These are phyloP conservation scores for Penicillium psychrofluorescens DNA, from an alignment of 495 filamentous ascomycete species.

Conservation along the genomic window DNA sequence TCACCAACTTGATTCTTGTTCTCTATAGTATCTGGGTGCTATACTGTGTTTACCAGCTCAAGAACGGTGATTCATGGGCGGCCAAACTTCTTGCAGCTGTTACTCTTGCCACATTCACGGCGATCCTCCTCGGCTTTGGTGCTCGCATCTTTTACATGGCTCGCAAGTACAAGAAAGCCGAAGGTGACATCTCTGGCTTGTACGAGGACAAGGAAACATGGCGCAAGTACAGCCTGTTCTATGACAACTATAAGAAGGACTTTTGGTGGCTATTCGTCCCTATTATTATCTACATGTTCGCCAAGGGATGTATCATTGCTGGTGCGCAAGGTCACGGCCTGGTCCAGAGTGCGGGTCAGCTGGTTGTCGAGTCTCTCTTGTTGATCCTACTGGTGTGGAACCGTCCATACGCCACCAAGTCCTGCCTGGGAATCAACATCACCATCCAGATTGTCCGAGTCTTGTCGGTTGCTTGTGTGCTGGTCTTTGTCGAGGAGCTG, in stretches of 20 bases:
- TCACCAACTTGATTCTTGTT: slow-evolving; percentile 85
- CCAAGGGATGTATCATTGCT: slow-evolving; percentile 81
- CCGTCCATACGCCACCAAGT: slow-evolving; percentile 76
- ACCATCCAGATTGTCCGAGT: slow-evolving; percentile 92
- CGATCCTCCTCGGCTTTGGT: slow-evolving; percentile 67
- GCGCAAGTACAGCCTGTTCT: slow-evolving; percentile 95
- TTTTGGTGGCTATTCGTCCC: slow-evolving; percentile 98
- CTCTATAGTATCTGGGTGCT: slow-evolving; percentile 94
- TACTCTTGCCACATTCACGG: slow-evolving; percentile 75
- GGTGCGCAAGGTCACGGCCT: slow-evolving; percentile 82
- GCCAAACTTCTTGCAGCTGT: slow-evolving; percentile 79
- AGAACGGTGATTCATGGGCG: slow-evolving; percentile 90
- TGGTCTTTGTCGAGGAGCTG: slow-evolving; percentile 91
- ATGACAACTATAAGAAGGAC: slow-evolving; percentile 85
- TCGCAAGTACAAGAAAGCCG: slow-evolving; percentile 58
- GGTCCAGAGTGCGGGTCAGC: slow-evolving; percentile 66
- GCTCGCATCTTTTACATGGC: slow-evolving; percentile 77
- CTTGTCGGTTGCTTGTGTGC: slow-evolving; percentile 77
- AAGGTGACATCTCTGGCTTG: slow-evolving; percentile 66
- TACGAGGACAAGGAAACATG: slow-evolving; percentile 88
- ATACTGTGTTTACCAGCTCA: slow-evolving; percentile 95
- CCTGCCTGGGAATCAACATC: slow-evolving; percentile 89
- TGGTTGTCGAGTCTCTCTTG: slow-evolving; percentile 71
- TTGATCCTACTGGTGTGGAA: slow-evolving; percentile 70
- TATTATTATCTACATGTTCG: slow-evolving; percentile 85